Conservation (phyloP, 2,329 filamentous ascomycete genomes). For the Hymenoscyphus infarciens region DNA sequence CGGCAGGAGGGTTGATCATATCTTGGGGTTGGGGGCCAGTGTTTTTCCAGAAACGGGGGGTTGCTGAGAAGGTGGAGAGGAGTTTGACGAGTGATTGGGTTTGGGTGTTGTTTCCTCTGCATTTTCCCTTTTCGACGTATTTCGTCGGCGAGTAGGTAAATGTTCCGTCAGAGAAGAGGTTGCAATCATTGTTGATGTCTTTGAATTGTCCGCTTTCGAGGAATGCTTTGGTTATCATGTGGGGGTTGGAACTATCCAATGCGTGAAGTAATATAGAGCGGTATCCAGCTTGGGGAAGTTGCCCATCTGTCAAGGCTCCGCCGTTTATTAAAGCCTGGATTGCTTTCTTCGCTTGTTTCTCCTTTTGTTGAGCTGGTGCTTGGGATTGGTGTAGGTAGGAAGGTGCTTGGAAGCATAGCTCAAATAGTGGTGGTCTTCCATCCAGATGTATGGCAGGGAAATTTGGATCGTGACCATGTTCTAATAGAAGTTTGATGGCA, state of each 20-base stretch:
- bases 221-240: slow-evolving; percentile 53
- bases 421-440: slow-evolving; percentile 60
- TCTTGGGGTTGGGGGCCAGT: slow-evolving; percentile 8
- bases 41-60: slow-evolving; percentile 14
- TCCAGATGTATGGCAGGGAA: slow-evolving; percentile 60
- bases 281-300: slow-evolving; percentile 51
- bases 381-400: slow-evolving; percentile 37
- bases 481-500: slow-evolving; percentile 53
- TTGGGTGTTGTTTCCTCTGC: slow-evolving; percentile 16
- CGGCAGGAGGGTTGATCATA: slow-evolving; percentile 7
- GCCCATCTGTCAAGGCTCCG: slow-evolving; percentile 45
- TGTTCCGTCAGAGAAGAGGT: slow-evolving; percentile 48
- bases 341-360: slow-evolving; percentile 54
- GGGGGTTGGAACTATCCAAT: slow-evolving; percentile 52
- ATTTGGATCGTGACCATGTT: slow-evolving; percentile 56
- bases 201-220: slow-evolving; percentile 64
- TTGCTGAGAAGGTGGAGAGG: slow-evolving; percentile 14
- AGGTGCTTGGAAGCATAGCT: slow-evolving; percentile 55
- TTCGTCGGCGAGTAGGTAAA: slow-evolving; percentile 62
- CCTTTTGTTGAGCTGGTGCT: slow-evolving; percentile 44
- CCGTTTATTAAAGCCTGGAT: slow-evolving; percentile 53
- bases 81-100: slow-evolving; percentile 7
- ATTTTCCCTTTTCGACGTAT: slow-evolving; percentile 43
- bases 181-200: slow-evolving; percentile 56
- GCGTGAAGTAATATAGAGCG: slow-evolving; percentile 59